Base-by-base conservation (phyloP, 164 flowering plant species). In the Sedum album region DNA sequence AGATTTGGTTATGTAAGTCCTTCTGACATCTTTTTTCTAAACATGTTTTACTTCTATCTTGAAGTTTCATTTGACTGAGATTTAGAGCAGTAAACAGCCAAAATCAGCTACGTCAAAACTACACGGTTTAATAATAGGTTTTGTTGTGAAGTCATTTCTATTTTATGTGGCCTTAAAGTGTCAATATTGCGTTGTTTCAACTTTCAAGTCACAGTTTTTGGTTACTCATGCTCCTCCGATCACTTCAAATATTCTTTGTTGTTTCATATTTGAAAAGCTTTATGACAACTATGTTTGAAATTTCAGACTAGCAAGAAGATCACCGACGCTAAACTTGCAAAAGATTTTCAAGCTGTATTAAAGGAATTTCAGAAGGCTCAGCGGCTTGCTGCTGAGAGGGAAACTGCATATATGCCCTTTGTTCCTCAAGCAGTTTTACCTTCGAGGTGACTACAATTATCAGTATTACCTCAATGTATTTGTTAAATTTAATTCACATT, bases 331-430 rank as follows among this genome's bases (percentile, higher is more conserved):
- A 41, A 41, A 41, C 46, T 41, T 41, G 46, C 46, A 41, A 41
- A 41, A 41, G 46, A 41, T 41, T 87, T 87, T 69, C 84, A 87
- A 80, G 84, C 87, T 25, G 87, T 85, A 62, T 66, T 87, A 65
- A 79, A 78, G 72, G 91, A 87, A 72, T 87, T 81, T 72, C 91
- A 85, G 76, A 87, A 87, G 82, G 89, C 87, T 31, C 91, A 85
- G 68, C 78, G 86, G 65, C 86, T 87, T 72, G 79, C 88, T 35
- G 87, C 91, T 69, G 91, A 87, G 73, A 78, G 86, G 66, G 91
- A 86, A 80, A 85, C 89, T 42, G 79, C 91, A 21, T 35, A 35
- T 35, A 35, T 35, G 38, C 38, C 38, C 38, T 35, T 35, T 35
- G 38, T 35, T 35, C 38, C 38, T 35, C 86, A 82, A 69, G 75